These are phyloP conservation scores for Camelina laxa DNA, from an alignment of 345 rosid species.

Conservation along the genomic window DNA sequence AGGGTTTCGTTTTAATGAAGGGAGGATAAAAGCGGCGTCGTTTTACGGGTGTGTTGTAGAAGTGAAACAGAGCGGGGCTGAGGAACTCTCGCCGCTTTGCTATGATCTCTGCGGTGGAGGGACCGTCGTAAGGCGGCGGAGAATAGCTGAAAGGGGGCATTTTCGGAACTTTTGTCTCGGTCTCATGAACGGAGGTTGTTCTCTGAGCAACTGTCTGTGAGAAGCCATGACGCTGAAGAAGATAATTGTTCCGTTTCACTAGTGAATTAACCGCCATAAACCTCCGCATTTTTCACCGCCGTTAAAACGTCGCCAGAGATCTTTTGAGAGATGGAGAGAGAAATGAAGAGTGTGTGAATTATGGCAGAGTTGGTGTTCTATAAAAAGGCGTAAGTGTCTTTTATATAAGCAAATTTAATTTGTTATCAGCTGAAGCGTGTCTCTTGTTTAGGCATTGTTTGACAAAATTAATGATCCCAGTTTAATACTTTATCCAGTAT, in stretches of 20 bases:
- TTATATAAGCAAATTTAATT: neutral
- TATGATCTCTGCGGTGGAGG: constrained; percentile 71
- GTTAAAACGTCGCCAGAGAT: constrained; percentile 8
- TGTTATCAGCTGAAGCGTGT: constrained; percentile 26
- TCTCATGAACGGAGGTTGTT: constrained; percentile 31
- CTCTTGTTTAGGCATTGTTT: neutral
- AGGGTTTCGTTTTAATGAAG: constrained; percentile 38
- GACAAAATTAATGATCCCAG: neutral
- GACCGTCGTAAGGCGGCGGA: constrained; percentile 79
- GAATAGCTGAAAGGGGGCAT: constrained; percentile 75
- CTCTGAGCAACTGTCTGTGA: constrained; percentile 45
- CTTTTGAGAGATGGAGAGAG: neutral
- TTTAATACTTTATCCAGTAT: neutral
- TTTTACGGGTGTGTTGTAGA: constrained; percentile 73
- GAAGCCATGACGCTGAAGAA: constrained; percentile 42
- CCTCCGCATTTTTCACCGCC: constrained; percentile 50
- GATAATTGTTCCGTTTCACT: constrained; percentile 39
- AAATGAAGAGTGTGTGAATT: neutral
- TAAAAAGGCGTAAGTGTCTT: constrained; percentile 3
- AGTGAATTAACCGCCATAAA: constrained; percentile 43
- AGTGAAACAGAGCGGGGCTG: constrained; percentile 74
- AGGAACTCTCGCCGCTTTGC: constrained; percentile 71
- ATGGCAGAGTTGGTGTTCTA: neutral
- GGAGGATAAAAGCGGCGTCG: neutral
- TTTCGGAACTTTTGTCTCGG: constrained; percentile 48